Evolutionary conservation across 2,329 filamentous ascomycete species (phyloP), one percentile per base, ranked within the genome.

Genomic region (Diaporthe helianthi): DNA sequence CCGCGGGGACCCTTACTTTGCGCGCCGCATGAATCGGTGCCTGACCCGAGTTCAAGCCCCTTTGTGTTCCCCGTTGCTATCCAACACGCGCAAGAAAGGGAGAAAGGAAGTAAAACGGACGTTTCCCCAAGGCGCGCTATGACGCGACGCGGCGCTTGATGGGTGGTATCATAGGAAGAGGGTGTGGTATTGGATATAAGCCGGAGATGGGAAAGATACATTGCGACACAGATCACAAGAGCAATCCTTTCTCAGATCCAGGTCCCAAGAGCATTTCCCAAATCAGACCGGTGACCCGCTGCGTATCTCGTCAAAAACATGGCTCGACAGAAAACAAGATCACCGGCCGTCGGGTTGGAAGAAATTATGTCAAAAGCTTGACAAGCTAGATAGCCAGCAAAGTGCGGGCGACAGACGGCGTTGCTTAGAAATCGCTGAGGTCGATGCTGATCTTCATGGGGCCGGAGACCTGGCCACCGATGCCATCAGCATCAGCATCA

Each of bases 401-500:
- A 17, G 58, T 54, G 36, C 66, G 33, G 13, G 54, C 53, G 65
- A 19, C 6, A 3, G 7, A 17, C 2, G 15, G 24, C 41, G 33
- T 49, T 17, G 13, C 38, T 55, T 64, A 55, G 53, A 63, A 69
- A n/a, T 17, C 65, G 29, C 68, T 55, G 22, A 71, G n/a, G 68
- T 71, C 65, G 68, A 68, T 49, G 36, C 29, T 66, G 58, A 71
- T 65, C 70, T 70, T 70, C 54, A 71, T 53, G 58, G 65, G 29
- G 41, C 70, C 68, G 29, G 29, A 44, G 31, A 49, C 29, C 49
- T 71, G 54, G 53, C 58, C 44, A 31, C 79, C 79, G 64, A 79
- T 72, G 53, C 79, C 79, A 58, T 80, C 79, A 6, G 67, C 51
- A 12, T 66, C 74, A 72, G 78, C 78, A 72, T 78, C 76, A 51